Conservation (phyloP, 441 rosid genomes). For the Erodium texanum region DNA sequence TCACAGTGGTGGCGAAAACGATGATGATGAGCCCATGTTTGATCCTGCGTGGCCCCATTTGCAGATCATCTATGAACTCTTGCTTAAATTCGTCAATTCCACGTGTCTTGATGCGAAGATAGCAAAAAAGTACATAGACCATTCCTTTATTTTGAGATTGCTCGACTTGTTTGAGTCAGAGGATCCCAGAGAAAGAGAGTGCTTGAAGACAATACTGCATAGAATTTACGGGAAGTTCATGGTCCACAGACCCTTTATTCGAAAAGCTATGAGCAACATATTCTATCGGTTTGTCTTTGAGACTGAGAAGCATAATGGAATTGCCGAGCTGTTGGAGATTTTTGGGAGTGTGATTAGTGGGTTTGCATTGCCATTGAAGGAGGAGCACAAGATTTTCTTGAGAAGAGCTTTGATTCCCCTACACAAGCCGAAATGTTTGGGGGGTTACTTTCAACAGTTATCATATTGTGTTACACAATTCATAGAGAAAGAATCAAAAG, state of each 20-base stretch:
- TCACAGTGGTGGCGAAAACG: conserved; percentile 39
- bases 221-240: conserved; percentile 62
- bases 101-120: conserved; percentile 50
- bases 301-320: conserved; percentile 61
- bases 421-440: conserved; percentile 66
- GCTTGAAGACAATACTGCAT: conserved; percentile 63
- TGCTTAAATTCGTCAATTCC: conserved; percentile 42
- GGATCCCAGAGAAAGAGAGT: conserved; percentile 70
- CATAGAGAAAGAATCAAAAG: conserved; percentile 55
- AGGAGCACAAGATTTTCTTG: conserved; percentile 57
- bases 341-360: conserved; percentile 72
- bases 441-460: conserved; percentile 60
- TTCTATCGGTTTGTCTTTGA: conserved; percentile 61
- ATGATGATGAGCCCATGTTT: conserved; percentile 65
- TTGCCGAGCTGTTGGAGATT: conserved; percentile 65
- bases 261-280: conserved; percentile 62
- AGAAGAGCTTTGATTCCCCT: conserved; percentile 60
- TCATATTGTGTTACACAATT: conserved; percentile 61
- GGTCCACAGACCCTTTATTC: conserved; percentile 55
- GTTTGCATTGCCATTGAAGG: conserved; percentile 69
- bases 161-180: conserved; percentile 76
- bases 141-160: conserved; percentile 43
- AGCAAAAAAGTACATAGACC: conserved; percentile 55
- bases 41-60: conserved; percentile 76
- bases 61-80: conserved; percentile 58